Evolutionary conservation across 176 grass and related monocot genomes (phyloP).

Genomic region (Pontederia paniculata): DNA sequence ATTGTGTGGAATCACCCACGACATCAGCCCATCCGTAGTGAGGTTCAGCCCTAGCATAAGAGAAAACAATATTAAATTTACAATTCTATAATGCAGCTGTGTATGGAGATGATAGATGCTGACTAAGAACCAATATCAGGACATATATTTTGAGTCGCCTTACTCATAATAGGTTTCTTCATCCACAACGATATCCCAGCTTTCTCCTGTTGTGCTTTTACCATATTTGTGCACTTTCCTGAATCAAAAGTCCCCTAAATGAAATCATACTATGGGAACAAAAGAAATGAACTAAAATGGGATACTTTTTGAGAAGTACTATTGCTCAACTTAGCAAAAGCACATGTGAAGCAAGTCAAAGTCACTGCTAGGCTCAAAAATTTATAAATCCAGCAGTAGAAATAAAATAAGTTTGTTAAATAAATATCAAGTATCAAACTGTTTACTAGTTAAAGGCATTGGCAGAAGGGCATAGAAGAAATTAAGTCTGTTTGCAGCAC

Average conservation of each 20-base stretch:
- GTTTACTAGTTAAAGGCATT: too few species aligned
- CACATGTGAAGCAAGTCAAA: too few species aligned
- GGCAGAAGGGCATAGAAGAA: too few species aligned
- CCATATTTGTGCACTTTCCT: slow-evolving; percentile 97
- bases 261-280: not conserved
- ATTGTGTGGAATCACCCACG: slow-evolving; percentile 75
- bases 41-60: slow-evolving; percentile 41
- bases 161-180: slow-evolving; percentile 97
- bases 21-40: slow-evolving; percentile 97
- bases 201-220: slow-evolving; percentile 88
- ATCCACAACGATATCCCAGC: slow-evolving; percentile 74
- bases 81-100: too few species aligned
- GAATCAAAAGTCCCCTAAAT: slow-evolving; percentile 11
- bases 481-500: too few species aligned
- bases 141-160: slow-evolving; percentile 14
- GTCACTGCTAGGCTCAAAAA: too few species aligned
- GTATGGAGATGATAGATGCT: too few species aligned
- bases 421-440: too few species aligned
- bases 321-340: not conserved
- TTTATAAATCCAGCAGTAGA: too few species aligned
- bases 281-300: not conserved
- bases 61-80: not conserved
- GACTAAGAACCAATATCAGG: not conserved
- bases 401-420: too few species aligned
- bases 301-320: too few species aligned